Base-by-base conservation (phyloP, 2,329 filamentous ascomycete genomes). In the Hymenoscyphus occultus region DNA sequence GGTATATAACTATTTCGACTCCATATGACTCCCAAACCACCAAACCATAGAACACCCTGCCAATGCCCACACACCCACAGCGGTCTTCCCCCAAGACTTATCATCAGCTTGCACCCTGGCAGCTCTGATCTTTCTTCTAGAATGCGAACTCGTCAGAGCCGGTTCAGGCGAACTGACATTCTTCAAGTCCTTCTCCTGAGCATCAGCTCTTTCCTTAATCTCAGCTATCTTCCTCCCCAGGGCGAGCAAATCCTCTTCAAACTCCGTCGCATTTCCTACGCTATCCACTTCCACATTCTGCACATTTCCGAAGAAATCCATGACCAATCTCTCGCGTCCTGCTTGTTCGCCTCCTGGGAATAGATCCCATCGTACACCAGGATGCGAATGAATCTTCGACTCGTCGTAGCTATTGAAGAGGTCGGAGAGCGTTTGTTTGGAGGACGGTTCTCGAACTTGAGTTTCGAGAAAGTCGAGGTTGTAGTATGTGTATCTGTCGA, bases 401-500 rank as follows among this genome's bases (percentile, higher is more conserved):
- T 92, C 93, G 71, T 96, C 94, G 77, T 97, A 98, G 75, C 91
- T 96, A 79, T 98, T 94, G 73, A 99, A 99, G 2, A 99, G 81
- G 74, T 98, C 93, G 66, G 93, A 95, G 39, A 99, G 82, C 0
- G 93, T 97, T 78, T 93, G 89, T 76, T 97, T 95, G 71, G 89
- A 93, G 74, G 87, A 90, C 54, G 93, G 87, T 69, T 94, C 93
- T 66, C 89, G 89, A 65, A 98, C 91, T 74, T 96, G 89, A 2
- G 87, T 91, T 77, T 99, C 95, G 39, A 99, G 85, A 76, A 97
- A 99, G 73, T 99, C 95, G 62, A 99, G 86, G 74, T 97, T 97
- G 80, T 97, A 98, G 79, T 98, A 99, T 6, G 95, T 99, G 83
- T 96, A 99, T 67, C 95, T 90, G 77, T 99, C 95, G 76, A 99